Evolutionary conservation across 202 grass and related monocot genomes (phyloP).

Genomic region (Carex arenaria): DNA sequence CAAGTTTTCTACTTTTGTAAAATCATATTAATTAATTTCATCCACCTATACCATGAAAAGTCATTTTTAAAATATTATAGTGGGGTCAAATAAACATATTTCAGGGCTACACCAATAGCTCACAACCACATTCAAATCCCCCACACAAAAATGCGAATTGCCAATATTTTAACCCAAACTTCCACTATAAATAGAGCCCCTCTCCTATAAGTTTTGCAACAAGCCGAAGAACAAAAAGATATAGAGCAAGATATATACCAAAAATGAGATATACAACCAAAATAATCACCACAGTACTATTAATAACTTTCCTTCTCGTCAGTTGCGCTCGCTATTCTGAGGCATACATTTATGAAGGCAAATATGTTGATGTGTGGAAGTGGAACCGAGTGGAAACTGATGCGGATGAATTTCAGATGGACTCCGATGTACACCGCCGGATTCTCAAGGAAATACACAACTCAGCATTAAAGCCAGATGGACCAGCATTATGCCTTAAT

Average conservation of each 20-base stretch:
- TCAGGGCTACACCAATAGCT: too few species aligned
- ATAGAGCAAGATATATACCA: background rate
- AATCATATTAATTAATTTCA: too few species aligned
- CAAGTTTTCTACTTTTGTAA: too few species aligned
- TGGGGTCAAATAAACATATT: too few species aligned
- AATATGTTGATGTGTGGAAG: background rate
- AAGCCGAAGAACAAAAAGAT: background rate
- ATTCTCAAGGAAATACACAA: background rate
- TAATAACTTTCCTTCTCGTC: background rate
- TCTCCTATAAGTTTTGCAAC: background rate
- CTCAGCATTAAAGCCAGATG: too few species aligned
- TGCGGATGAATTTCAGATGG: slow-evolving; percentile 1
- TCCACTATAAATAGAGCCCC: too few species aligned
- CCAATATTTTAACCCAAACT: too few species aligned
- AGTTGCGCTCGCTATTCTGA: background rate
- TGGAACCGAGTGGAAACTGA: background rate
- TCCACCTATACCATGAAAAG: too few species aligned
- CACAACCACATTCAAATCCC: background rate
- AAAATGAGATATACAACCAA: background rate
- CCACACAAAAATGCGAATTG: too few species aligned
- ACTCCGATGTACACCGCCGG: background rate
- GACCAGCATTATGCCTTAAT: too few species aligned
- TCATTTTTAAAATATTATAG: too few species aligned
- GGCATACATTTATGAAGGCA: background rate
- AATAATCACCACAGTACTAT: background rate